These are phyloP conservation scores for Fusarium sp. DNA, from an alignment of 2,329 filamentous ascomycete species.

Conservation along the genomic window DNA sequence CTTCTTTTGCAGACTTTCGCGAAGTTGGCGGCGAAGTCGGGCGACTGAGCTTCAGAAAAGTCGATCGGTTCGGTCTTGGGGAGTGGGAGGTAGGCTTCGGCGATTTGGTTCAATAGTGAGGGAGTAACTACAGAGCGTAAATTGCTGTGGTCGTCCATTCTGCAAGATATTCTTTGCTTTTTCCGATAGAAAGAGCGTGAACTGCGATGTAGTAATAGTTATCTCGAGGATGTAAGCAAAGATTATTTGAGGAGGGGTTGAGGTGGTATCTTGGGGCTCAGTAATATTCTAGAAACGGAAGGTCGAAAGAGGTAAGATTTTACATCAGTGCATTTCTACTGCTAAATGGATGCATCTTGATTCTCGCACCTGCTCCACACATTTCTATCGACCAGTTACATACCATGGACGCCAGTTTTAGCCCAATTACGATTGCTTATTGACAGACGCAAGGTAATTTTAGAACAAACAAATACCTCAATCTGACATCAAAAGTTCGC, in stretches of 20 bases:
- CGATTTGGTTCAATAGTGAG: neutral
- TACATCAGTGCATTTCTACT: too few relatives aligned
- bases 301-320: too few relatives aligned
- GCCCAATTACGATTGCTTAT: neutral
- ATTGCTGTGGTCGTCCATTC: fast-evolving
- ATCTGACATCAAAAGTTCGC: neutral
- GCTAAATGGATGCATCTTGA: neutral
- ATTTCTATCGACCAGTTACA: neutral
- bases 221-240: too few relatives aligned
- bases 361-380: neutral
- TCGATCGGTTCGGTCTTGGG: neutral
- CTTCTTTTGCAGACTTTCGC: neutral
- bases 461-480: neutral
- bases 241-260: too few relatives aligned
- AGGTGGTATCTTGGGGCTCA: too few relatives aligned
- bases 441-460: neutral
- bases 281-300: too few relatives aligned
- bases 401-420: neutral
- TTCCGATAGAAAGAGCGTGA: too few relatives aligned
- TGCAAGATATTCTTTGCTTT: neutral
- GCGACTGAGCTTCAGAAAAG: neutral
- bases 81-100: neutral
- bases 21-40: neutral
- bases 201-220: too few relatives aligned
- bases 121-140: neutral